Conservation (phyloP, 1,284 basidiomycete species). For the Heterobasidion occidentale region DNA sequence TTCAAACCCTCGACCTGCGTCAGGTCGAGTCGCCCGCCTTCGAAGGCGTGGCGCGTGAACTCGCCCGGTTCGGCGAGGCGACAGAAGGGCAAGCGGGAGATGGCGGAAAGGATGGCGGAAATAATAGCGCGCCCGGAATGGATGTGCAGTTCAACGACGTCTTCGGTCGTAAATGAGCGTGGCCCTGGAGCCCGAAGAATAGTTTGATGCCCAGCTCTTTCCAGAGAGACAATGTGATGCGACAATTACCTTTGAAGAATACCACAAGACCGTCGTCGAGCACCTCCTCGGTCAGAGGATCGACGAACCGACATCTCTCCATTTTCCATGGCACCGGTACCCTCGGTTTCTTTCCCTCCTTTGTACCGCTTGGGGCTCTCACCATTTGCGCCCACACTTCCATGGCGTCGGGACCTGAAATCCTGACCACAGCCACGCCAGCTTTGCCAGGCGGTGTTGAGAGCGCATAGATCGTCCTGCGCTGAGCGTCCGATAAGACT, state of each 20-base stretch:
- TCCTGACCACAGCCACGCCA: conserved; percentile 73
- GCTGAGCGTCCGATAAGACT: conserved; percentile 49
- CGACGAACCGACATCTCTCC: conserved; percentile 60
- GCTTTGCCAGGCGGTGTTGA: conserved; percentile 80
- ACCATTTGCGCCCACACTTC: conserved; percentile 56
- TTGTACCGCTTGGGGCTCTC: conserved; percentile 8
- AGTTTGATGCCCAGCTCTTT: background rate
- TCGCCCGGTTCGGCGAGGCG: conserved; percentile 81
- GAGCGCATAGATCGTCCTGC: conserved; percentile 76
- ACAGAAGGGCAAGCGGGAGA: conserved; percentile 51
- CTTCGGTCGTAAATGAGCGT: conserved; percentile 75
- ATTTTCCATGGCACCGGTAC: conserved; percentile 54
- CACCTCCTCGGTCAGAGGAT: conserved; percentile 51
- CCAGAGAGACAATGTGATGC: conserved; percentile 1
- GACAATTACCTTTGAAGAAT: conserved; percentile 63
- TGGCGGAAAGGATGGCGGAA: conserved; percentile 54
- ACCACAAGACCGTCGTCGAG: conserved; percentile 79
- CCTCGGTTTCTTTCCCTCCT: conserved; percentile 12
- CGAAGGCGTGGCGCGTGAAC: conserved; percentile 79
- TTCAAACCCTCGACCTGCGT: conserved; percentile 81
- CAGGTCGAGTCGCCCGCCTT: conserved; percentile 72
- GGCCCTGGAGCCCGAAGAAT: conserved; percentile 34
- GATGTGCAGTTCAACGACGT: conserved; percentile 79
- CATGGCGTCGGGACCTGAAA: conserved; percentile 69
- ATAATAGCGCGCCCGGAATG: conserved; percentile 84